These are phyloP conservation scores for Candida xyloterini DNA, from an alignment of 805 yeast species.

Conservation along the genomic window DNA sequence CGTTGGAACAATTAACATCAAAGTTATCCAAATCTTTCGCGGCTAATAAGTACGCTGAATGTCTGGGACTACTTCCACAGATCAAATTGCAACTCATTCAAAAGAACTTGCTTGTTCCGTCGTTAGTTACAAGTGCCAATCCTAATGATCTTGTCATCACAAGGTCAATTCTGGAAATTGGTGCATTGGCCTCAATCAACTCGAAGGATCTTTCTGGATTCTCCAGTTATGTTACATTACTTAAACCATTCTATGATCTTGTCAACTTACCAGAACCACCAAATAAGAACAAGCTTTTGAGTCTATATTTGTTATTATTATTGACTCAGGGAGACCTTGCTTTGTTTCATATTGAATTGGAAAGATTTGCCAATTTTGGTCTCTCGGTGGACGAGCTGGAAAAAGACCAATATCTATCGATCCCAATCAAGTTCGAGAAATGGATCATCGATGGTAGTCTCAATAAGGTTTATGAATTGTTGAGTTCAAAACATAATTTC, in stretches of 20 bases:
- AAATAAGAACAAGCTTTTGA: constrained; percentile 69
- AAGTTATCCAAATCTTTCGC: constrained; percentile 67
- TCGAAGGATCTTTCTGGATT: constrained; percentile 60
- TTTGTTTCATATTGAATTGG: constrained; percentile 87
- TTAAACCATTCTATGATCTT: constrained; percentile 72
- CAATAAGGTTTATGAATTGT: constrained; percentile 80
- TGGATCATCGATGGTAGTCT: constrained; percentile 97
- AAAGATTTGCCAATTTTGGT: constrained; percentile 53
- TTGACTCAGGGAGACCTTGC: constrained; percentile 83
- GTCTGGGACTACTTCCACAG: constrained; percentile 61
- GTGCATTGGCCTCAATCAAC: constrained; percentile 77
- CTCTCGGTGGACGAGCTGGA: constrained; percentile 49
- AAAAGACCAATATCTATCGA: constrained; percentile 65
- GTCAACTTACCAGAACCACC: constrained; percentile 37
- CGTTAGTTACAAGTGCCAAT: constrained; percentile 37
- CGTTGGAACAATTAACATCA: constrained; percentile 66
- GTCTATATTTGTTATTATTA: constrained; percentile 71
- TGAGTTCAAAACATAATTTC: constrained; percentile 49
- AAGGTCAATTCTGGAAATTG: constrained; percentile 81
- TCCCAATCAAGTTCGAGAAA: constrained; percentile 86
- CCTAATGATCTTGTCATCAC: constrained; percentile 72
- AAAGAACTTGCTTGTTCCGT: constrained; percentile 72
- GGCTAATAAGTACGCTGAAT: constrained; percentile 55
- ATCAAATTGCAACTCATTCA: constrained; percentile 79
- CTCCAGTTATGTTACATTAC: constrained; percentile 67